phyloP scores from a whole-genome alignment of 2,329 filamentous ascomycete genomes.

The Aschersonia sp. region DNA sequence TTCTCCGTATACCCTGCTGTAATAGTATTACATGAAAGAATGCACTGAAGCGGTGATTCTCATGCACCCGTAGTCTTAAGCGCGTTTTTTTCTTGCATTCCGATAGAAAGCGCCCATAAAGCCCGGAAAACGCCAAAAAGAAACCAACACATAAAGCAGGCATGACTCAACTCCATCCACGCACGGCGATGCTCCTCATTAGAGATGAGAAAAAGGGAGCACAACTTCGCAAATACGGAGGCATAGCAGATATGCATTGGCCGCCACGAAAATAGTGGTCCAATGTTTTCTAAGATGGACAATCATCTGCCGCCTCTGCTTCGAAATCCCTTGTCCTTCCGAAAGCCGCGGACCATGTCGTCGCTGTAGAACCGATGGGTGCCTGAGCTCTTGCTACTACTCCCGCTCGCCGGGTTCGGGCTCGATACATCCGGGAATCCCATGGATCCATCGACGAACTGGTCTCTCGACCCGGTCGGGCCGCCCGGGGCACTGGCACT shows the following conservation, averaged over 20 bases:
- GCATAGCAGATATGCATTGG: too few relatives aligned
- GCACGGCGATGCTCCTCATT: too few relatives aligned
- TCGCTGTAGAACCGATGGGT: conserved; percentile 40
- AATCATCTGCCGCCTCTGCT: neutral
- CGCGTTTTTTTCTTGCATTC: too few relatives aligned
- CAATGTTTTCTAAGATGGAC: neutral
- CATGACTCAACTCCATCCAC: too few relatives aligned
- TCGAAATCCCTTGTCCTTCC: conserved; percentile 12
- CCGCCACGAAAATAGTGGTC: too few relatives aligned
- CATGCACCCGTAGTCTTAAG: too few relatives aligned
- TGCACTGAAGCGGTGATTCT: too few relatives aligned
- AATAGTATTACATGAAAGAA: neutral
- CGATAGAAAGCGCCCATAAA: too few relatives aligned
- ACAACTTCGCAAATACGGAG: too few relatives aligned
- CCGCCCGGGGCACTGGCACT: conserved; percentile 17
- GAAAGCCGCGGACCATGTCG: conserved; percentile 18
- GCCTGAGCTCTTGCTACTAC: conserved; percentile 7
- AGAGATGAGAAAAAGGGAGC: too few relatives aligned
- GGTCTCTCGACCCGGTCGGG: conserved; percentile 15
- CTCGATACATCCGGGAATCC: conserved; percentile 28
- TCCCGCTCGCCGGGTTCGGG: conserved; percentile 22
- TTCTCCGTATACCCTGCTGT: neutral
- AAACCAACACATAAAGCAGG: too few relatives aligned
- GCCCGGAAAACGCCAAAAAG: too few relatives aligned
- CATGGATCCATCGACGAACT: conserved; percentile 36